Evolutionary conservation across 2,329 filamentous ascomycete genomes (phyloP).

Genomic region (Epichloe sp.): DNA sequence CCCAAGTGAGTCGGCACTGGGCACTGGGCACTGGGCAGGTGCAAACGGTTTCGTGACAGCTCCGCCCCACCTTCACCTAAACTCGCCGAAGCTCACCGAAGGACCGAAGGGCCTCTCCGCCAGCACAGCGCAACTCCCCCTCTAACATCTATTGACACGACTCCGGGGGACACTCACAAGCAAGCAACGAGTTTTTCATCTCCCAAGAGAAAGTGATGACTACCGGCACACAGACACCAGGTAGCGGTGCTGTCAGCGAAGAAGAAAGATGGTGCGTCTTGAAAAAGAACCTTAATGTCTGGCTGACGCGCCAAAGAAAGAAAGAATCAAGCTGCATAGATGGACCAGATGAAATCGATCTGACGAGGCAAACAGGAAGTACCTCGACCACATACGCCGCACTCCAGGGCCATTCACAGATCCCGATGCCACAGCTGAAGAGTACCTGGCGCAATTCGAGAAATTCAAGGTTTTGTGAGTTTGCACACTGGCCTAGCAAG

Average conservation of each 20-base stretch:
- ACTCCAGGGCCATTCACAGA: conserved; percentile 73
- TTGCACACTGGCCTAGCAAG: neutral
- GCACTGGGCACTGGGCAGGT: no score
- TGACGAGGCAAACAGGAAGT: conserved; percentile 44
- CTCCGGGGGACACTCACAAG: neutral
- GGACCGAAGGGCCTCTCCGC: neutral
- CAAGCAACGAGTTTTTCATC: neutral
- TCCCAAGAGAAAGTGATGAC: conserved; percentile 12
- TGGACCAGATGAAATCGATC: neutral
- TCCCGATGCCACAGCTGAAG: conserved; percentile 38
- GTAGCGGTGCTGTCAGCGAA: conserved; percentile 11
- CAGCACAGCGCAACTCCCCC: neutral
- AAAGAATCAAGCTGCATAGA: neutral
- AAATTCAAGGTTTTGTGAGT: conserved; percentile 63
- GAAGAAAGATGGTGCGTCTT: conserved; percentile 22
- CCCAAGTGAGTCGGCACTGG: no score
- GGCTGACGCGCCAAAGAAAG: neutral
- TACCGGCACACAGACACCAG: conserved; percentile 9
- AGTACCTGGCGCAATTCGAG: conserved; percentile 44
- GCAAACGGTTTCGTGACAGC: neutral
- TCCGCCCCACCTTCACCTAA: conserved; percentile 21
- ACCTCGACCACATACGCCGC: conserved; percentile 69
- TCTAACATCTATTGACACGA: neutral
- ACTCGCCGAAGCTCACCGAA: conserved; percentile 11
- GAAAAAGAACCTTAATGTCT: neutral